A percentile compares a stretch with the other conserved stretches of the same genome.
These are phyloP conservation scores for Pythium sukuiense DNA, from an alignment of 352 stramenopile genomes.

Conservation along the genomic window DNA sequence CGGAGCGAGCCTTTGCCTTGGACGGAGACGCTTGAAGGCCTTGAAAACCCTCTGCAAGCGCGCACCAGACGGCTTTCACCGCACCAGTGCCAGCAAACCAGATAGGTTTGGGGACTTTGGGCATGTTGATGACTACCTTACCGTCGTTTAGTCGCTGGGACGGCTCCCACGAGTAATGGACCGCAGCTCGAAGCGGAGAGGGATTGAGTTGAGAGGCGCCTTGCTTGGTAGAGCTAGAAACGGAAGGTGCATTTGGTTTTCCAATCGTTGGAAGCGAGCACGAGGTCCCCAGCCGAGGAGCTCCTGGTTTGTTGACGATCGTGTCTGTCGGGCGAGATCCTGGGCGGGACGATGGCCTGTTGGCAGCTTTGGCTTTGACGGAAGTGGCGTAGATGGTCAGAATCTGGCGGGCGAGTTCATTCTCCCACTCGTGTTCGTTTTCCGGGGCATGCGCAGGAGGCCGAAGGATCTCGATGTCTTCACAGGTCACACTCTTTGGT, in stretches of 20 bases:
- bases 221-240: not conserved
- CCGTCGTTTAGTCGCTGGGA: slow-evolving; percentile 55
- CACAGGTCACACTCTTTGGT: not conserved
- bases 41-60: slow-evolving; percentile 56
- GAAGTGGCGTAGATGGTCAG: slow-evolving; percentile 86
- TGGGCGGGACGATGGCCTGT: slow-evolving; percentile 1
- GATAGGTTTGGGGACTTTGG: slow-evolving; percentile 73
- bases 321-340: not conserved
- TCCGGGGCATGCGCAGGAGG: slow-evolving; percentile 47
- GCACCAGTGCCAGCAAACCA: slow-evolving; percentile 85
- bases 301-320: not conserved
- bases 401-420: slow-evolving; percentile 89
- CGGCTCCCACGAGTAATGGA: slow-evolving; percentile 72
- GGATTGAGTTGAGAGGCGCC: not conserved
- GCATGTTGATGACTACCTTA: slow-evolving; percentile 80
- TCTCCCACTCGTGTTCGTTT: slow-evolving; percentile 87
- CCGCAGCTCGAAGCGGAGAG: slow-evolving; percentile 17
- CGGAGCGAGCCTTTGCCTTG: slow-evolving; percentile 7
- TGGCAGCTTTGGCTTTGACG: slow-evolving; percentile 47
- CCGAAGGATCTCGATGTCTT: slow-evolving; percentile 55
- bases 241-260: not conserved
- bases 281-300: slow-evolving; percentile 12
- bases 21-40: slow-evolving; percentile 22
- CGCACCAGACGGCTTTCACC: slow-evolving; percentile 83
- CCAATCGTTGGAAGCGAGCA: slow-evolving; percentile 29